Evolutionary conservation across 2,329 filamentous ascomycete species (phyloP), one percentile per base, ranked within the genome.

Genomic region (Monosporascus sp.): DNA sequence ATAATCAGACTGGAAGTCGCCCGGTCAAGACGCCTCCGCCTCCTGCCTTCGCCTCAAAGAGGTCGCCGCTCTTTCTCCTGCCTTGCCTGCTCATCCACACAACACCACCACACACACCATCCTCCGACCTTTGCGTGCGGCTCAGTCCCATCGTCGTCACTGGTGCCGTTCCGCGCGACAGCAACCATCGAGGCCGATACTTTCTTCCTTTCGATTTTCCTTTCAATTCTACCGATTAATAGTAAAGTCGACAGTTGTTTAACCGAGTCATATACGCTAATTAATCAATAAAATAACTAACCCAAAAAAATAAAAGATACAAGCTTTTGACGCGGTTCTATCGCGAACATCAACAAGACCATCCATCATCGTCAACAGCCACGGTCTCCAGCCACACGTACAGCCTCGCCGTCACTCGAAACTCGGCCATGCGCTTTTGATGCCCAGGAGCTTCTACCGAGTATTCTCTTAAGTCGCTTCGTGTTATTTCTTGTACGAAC

Each of bases 331-430:
- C 59, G 59, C 61, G 57, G 57, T 58, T 35, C 52, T 53, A 56
- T 55, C 63, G 61, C 60, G 57, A 60, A 60, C 60, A 58, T 60
- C 60, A 64, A 66, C 64, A 63, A 64, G 60, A 66, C 62, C 55
- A 55, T 57, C 62, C 57, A 55, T 57, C 60, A 60, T 60, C 57
- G 52, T 57, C 57, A 60, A 60, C 66, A 69, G 66, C 66, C 66
- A 69, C 66, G 52, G 52, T 60, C 65, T 66, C 54, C 66, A 69
- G 66, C 66, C 66, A 69, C 66, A 69, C 66, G 63, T 62, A 53
- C 60, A 64, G 65, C 64, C 65, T 65, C 65, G 59, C 57, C 60
- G 48, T 61, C 60, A 49, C 49, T 55, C 52, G 48, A 25, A 62
- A 58, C 57, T 65, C 57, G 62, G 65, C 59, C 55, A 67, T 68